Percentiles rank a stretch among this genome's conserved stretches.
phyloP scores from a whole-genome alignment of 176 grass and related monocot genomes.

The Panicum miliaceum region DNA sequence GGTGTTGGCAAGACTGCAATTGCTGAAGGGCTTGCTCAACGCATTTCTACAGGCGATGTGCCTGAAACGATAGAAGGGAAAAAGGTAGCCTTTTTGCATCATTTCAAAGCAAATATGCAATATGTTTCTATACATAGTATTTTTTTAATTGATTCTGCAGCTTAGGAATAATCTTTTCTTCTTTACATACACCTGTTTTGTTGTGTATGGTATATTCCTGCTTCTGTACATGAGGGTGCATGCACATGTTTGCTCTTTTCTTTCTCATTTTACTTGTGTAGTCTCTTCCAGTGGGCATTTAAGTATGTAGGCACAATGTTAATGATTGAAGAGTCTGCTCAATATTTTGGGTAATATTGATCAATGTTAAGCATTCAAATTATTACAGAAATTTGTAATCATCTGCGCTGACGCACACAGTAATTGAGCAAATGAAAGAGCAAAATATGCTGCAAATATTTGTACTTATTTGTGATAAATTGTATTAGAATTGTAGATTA shows the following conservation, averaged over 20 bases:
- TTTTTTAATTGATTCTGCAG: slow-evolving; percentile 19
- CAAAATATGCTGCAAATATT: neutral
- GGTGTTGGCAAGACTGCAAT: slow-evolving; percentile 99
- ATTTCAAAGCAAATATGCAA: neutral
- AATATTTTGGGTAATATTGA: neutral
- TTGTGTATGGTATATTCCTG: slow-evolving; percentile 21
- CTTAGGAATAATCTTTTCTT: slow-evolving; percentile 2
- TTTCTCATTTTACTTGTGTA: neutral
- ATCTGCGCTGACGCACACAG: neutral
- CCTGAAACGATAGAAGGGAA: slow-evolving; percentile 99
- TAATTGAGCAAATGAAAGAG: slow-evolving; percentile 10
- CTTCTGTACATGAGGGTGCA: slow-evolving; percentile 28
- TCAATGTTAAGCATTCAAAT: neutral
- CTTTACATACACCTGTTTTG: slow-evolving; percentile 19
- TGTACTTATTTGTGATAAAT: neutral
- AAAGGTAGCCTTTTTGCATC: slow-evolving; percentile 60
- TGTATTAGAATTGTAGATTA: slow-evolving; percentile 12
- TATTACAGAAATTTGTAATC: slow-evolving; percentile 8
- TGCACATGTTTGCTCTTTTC: neutral
- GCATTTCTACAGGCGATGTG: slow-evolving; percentile 83
- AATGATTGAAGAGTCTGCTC: slow-evolving; percentile 15
- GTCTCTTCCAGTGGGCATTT: neutral
- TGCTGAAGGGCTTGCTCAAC: slow-evolving; percentile 95
- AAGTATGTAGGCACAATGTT: neutral
- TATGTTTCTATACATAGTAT: neutral